Evolutionary conservation across 345 rosid species (phyloP), one percentile per base, ranked within the genome.

Genomic region (Bretschneidera sinensis): DNA sequence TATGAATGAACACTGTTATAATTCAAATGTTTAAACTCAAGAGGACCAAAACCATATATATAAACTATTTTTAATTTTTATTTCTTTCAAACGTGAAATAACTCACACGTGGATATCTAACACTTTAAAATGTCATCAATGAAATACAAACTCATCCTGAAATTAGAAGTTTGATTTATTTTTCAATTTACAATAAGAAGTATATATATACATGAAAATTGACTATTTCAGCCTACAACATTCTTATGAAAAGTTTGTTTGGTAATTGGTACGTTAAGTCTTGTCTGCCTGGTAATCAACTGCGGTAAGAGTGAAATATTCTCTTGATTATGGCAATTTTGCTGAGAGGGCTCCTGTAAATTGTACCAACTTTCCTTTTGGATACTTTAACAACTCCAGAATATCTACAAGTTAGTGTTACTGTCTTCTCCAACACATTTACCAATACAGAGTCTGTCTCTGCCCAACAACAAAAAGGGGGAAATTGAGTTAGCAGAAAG

Each of bases 371-470:
- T 35, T 71, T 78, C 24, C 58, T 39, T 3, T 74, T 45, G 21
- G 79, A 58, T 45, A 70, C 65, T 54, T 71, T 71, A 0, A 52
- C 71, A 20, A 64, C 76, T 47, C 68, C 71, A 21, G 89, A 74
- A 62, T 85, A 83, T 71, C 70, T 85, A 64, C 89, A 81, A 0
- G 86, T 85, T 24, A 92, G 74, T 24, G 85, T 88, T 43, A 86
- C 92, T 76, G 67, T 81, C 78, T 92, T 83, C 83, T 92, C 95
- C 76, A 75, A 34, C 47, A 80, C 82, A 70, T 82, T 73, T 61
- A 91, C 77, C 56, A 75, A 65, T 60, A 88, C 79, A 0, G 96
- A 86, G 57, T 86, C 85, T n/a, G 89, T 86, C 68, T 81, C 92
- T 88, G 88, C 64, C 53, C 43, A 15, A 52, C 24, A 16, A 39